Evolutionary conservation across 306 rosid genomes (phyloP).

Genomic region (Acacia acuminata): DNA sequence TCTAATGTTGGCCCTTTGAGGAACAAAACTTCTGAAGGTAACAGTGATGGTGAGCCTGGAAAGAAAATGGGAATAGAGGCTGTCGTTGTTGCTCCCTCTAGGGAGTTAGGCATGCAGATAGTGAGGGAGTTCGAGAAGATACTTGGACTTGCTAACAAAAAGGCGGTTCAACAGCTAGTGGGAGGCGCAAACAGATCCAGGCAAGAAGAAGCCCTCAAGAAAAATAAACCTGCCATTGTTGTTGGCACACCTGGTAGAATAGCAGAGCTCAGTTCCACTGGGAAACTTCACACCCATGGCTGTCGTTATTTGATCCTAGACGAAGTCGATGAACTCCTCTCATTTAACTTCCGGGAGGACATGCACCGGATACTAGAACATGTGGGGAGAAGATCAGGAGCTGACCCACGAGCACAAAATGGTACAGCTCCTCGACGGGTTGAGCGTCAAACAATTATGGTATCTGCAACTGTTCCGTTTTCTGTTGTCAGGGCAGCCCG

Average conservation of each 20-base stretch:
- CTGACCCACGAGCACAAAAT: constrained; percentile 41
- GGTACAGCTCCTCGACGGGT: constrained; percentile 40
- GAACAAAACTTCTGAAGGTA: constrained; percentile 26
- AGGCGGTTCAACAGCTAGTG: constrained; percentile 89
- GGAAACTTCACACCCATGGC: constrained; percentile 86
- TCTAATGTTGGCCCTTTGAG: constrained; percentile 69
- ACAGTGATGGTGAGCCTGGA: constrained; percentile 39
- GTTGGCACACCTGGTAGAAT: constrained; percentile 97
- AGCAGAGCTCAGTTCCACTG: constrained; percentile 88
- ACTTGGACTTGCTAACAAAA: constrained; percentile 67
- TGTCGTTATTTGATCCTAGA: constrained; percentile 82
- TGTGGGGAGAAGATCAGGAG: constrained; percentile 77
- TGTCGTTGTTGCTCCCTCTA: constrained; percentile 88
- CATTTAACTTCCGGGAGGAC: constrained; percentile 86
- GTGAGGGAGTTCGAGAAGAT: constrained; percentile 94
- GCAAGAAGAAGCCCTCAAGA: constrained; percentile 94
- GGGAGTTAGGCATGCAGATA: constrained; percentile 98
- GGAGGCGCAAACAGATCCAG: constrained; percentile 93
- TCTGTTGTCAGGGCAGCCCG: constrained; percentile 89
- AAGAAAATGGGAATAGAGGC: constrained; percentile 80
- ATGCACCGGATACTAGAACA: constrained; percentile 94
- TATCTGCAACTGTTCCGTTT: constrained; percentile 91
- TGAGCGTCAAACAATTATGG: constrained; percentile 77
- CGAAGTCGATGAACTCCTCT: constrained; percentile 91
- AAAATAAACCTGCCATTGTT: constrained; percentile 83